phyloP scores from a whole-genome alignment of 306 rosid species.

The Elaeagnus macrophylla region DNA sequence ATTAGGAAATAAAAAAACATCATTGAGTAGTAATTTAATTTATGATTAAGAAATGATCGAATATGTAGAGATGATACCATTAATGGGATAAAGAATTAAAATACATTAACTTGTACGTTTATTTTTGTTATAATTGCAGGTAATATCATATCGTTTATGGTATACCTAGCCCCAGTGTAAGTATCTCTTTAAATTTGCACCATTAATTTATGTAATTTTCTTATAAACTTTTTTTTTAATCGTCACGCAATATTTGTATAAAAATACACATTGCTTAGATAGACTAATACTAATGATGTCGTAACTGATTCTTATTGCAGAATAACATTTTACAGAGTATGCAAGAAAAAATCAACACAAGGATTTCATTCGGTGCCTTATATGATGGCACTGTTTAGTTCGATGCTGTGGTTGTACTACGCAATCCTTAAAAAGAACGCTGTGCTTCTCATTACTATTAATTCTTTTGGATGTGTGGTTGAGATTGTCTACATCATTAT shows the following conservation, averaged over 20 bases:
- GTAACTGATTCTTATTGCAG: conserved; percentile 20
- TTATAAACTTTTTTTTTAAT: too few relatives aligned
- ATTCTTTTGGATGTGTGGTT: conserved; percentile 59
- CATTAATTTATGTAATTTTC: too few relatives aligned
- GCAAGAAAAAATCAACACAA: conserved; percentile 65
- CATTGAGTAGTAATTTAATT: too few relatives aligned
- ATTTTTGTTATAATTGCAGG: conserved; percentile 34
- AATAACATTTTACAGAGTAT: conserved; percentile 64
- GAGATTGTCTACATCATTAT: conserved; percentile 51
- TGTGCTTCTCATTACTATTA: conserved; percentile 68
- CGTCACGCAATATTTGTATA: not conserved
- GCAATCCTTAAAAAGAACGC: conserved; percentile 48
- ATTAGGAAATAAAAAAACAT: too few relatives aligned
- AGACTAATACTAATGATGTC: not conserved
- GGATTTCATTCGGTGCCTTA: conserved; percentile 78
- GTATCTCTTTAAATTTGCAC: too few relatives aligned
- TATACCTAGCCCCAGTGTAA: conserved; percentile 86
- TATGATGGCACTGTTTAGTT: conserved; percentile 69
- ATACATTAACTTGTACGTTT: not conserved
- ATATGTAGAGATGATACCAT: not conserved
- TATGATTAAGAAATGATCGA: too few relatives aligned
- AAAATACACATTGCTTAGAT: too few relatives aligned
- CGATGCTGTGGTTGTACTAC: conserved; percentile 74
- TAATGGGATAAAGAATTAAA: too few relatives aligned
- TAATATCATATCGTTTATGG: conserved; percentile 69